Percentiles rank a stretch among this genome's conserved stretches.
phyloP scores from a whole-genome alignment of 1,284 basidiomycete species.

The Testicularia cyperi region DNA sequence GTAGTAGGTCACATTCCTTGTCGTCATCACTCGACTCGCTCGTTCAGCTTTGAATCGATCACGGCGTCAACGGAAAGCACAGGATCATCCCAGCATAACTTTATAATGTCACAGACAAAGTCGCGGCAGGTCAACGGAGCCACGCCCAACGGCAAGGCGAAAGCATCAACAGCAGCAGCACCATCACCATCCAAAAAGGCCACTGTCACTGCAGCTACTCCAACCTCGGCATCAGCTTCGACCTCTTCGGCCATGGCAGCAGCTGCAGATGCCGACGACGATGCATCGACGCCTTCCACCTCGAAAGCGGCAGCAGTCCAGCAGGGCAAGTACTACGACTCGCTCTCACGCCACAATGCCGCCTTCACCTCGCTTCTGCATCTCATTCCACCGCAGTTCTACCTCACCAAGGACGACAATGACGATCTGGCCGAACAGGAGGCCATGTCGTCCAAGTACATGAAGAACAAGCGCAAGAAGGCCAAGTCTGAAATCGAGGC shows the following conservation, averaged over 20 bases:
- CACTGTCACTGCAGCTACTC: slow-evolving; percentile 4
- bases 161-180: background rate
- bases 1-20: too few species aligned
- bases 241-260: slow-evolving; percentile 2
- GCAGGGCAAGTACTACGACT: slow-evolving; percentile 22
- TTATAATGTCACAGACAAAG: too few species aligned
- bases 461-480: slow-evolving; percentile 58
- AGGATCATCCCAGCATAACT: too few species aligned
- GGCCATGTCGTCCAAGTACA: slow-evolving; percentile 42
- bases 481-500: slow-evolving; percentile 51
- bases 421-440: slow-evolving; percentile 31
- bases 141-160: too few species aligned
- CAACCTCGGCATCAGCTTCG: slow-evolving; percentile 8
- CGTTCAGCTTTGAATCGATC: too few species aligned
- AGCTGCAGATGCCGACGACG: too few species aligned
- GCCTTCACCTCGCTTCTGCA: slow-evolving; percentile 48
- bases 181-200: slow-evolving; percentile 3
- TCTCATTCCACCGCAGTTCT: slow-evolving; percentile 55
- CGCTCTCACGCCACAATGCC: slow-evolving; percentile 40
- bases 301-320: background rate
- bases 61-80: too few species aligned
- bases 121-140: slow-evolving; percentile 5
- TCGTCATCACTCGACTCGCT: too few species aligned
- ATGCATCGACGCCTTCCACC: too few species aligned
- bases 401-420: slow-evolving; percentile 40